Evolutionary conservation across 2,329 filamentous ascomycete genomes (phyloP).

Genomic region (Chrysoporthe deuterocubensis): DNA sequence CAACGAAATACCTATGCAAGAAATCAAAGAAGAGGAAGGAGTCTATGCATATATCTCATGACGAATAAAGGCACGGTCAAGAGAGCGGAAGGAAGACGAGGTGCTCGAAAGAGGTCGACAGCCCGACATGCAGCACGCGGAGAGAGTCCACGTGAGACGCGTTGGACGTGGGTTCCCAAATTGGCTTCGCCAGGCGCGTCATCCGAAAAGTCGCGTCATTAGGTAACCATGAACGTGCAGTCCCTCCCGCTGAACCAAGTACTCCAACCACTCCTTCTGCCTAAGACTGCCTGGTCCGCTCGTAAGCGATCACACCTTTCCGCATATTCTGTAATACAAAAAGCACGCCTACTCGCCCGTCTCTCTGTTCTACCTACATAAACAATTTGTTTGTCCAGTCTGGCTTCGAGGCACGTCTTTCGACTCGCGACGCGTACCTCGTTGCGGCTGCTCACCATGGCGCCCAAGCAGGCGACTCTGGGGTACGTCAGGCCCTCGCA

Average conservation of each 20-base stretch:
- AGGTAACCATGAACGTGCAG: not conserved
- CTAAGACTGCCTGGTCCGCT: constrained; percentile 2
- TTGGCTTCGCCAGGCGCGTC: constrained; percentile 7
- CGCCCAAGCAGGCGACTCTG: constrained; percentile 77
- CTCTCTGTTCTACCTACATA: not conserved
- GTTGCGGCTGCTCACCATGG: constrained; percentile 41
- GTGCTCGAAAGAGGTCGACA: not conserved
- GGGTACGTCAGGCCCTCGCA: constrained; percentile 83
- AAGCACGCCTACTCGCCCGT: not conserved
- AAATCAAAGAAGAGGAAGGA: not conserved
- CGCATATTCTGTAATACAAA: no score
- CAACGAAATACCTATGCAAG: not conserved
- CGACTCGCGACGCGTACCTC: constrained; percentile 31
- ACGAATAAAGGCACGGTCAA: not conserved
- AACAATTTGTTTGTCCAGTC: not conserved
- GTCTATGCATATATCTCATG: not conserved
- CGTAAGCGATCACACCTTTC: not conserved
- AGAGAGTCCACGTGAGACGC: constrained; percentile 8
- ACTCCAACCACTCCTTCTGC: constrained; percentile 4
- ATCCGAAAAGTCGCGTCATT: constrained; percentile 12
- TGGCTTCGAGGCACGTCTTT: constrained; percentile 31
- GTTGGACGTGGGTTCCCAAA: not conserved
- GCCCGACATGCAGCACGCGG: not conserved
- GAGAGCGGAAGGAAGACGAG: not conserved
- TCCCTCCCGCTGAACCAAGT: not conserved